Evolutionary conservation across 2,329 filamentous ascomycete genomes (phyloP), one percentile per base, ranked within the genome.

Genomic region (Monilinia laxa): DNA sequence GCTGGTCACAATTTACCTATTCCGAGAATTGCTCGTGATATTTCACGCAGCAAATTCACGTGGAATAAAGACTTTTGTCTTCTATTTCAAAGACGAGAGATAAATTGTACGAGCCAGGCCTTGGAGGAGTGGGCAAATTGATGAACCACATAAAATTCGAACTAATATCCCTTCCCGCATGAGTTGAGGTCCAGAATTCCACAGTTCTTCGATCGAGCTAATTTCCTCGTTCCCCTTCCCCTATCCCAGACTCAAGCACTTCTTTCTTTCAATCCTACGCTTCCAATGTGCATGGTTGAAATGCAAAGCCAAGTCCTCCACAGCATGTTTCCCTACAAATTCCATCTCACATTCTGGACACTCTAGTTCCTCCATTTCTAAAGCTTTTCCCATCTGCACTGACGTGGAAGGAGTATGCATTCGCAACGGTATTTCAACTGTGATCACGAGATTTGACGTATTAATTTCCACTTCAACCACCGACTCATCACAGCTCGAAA

Each of bases 271-370:
- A 16, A 65, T 47, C 45, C 64, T 62, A 11, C 47, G 60, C 23
- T 59, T 59, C 64, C 64, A 65, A 62, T 65, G 64, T 10, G 58
- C 55, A 16, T 65, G 35, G 53, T 65, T 65, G 10, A 62, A 65
- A 65, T 65, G 64, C 23, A 23, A 28, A 3, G 42, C 49, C 47
- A 65, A 35, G 60, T 65, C 64, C 45, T 31, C 31, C 7, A 45
- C 55, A 5, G 47, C 64, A 3, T 60, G 4, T 11, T 65, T 35
- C 4, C 64, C 64, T 7, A 31, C 20, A 45, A 65, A 65, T 11
- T 65, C 64, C 38, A 25, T 35, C n/a, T 31, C 64, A 35, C 64
- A 65, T 18, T 65, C 64, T 10, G 64, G 64, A 38, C 64, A 65
- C 64, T 65, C 64, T 23, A 65, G 28, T 53, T 65, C 64, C 55